Conservation (phyloP, 1,284 basidiomycete species). For the Tranzscheliella williamsii region DNA sequence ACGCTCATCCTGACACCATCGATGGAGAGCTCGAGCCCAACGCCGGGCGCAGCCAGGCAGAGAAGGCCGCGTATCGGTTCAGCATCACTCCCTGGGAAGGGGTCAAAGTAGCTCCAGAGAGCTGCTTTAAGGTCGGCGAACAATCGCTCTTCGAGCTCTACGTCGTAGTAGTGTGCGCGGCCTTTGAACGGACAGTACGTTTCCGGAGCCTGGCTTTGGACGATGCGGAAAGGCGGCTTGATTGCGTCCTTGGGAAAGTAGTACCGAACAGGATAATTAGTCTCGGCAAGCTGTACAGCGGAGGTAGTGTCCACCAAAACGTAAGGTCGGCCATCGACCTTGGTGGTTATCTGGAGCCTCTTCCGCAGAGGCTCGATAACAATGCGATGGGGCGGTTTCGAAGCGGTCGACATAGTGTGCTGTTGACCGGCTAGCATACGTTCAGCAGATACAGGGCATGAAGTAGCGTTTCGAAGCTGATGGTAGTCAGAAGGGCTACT, state of each 20-base stretch:
- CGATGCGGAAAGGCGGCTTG: slow-evolving; percentile 16
- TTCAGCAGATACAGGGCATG: too few species aligned
- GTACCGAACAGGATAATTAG: slow-evolving; percentile 26
- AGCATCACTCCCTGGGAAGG: slow-evolving; percentile 27
- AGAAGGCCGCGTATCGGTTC: slow-evolving; percentile 11
- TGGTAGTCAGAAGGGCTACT: too few species aligned
- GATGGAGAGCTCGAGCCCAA: slow-evolving; percentile 20
- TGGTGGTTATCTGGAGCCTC: slow-evolving; percentile 20
- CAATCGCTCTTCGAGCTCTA: slow-evolving; percentile 8
- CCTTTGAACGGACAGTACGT: slow-evolving; percentile 43
- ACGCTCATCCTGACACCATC: slow-evolving; percentile 10
- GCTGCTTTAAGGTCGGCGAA: slow-evolving; percentile 15
- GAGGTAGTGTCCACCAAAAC: slow-evolving; percentile 21
- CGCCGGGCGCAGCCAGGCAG: slow-evolving; percentile 21
- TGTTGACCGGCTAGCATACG: too few species aligned
- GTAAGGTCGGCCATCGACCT: slow-evolving; percentile 11
- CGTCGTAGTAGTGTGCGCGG: slow-evolving; percentile 25
- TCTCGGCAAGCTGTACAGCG: slow-evolving; percentile 27
- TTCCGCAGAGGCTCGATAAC: slow-evolving; percentile 11
- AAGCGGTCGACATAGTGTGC: neutral
- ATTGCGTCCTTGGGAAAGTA: slow-evolving; percentile 33
- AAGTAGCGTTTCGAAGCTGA: too few species aligned
- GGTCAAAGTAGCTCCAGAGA: slow-evolving; percentile 28
- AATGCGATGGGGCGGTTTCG: slow-evolving; percentile 26
- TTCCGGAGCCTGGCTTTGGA: slow-evolving; percentile 10